Conservation (phyloP, 75 land plant genomes). For the Pseudotsuga menziesii region DNA sequence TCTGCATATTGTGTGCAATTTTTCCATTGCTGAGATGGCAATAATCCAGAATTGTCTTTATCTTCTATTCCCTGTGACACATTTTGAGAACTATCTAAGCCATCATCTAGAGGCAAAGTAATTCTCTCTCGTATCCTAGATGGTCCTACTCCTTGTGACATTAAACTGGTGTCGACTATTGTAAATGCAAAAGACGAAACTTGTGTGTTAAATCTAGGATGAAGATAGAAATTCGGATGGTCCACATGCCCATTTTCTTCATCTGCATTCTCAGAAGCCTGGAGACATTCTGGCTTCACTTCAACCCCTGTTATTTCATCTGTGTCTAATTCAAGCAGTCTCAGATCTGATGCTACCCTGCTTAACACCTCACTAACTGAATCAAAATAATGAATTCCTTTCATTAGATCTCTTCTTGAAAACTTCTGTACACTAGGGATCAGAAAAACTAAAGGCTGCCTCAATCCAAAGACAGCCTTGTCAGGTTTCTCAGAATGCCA, state of each 20-base stretch:
- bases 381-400: slow-evolving; percentile 67
- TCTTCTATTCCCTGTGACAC: background rate
- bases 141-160: slow-evolving; percentile 14
- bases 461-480: slow-evolving; percentile 12
- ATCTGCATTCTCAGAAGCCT: background rate
- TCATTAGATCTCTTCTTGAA: slow-evolving; percentile 47
- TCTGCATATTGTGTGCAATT: too few species aligned
- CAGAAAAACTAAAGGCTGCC: slow-evolving; percentile 44
- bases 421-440: slow-evolving; percentile 54
- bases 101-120: slow-evolving; percentile 34
- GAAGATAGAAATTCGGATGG: slow-evolving; percentile 28
- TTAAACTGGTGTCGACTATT: slow-evolving; percentile 50
- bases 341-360: slow-evolving; percentile 51
- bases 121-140: slow-evolving; percentile 27
- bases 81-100: background rate
- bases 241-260: slow-evolving; percentile 12
- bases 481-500: slow-evolving; percentile 70
- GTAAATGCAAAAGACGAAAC: slow-evolving; percentile 28
- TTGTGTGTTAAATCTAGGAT: slow-evolving; percentile 20
- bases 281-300: slow-evolving; percentile 10
- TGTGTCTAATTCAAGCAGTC: slow-evolving; percentile 43
- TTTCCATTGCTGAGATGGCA: background rate
- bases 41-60: background rate
- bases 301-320: slow-evolving; percentile 4
- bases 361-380: slow-evolving; percentile 59